These are phyloP conservation scores for Astrothelium macrocarpum DNA, from an alignment of 495 filamentous ascomycete genomes.

Conservation along the genomic window DNA sequence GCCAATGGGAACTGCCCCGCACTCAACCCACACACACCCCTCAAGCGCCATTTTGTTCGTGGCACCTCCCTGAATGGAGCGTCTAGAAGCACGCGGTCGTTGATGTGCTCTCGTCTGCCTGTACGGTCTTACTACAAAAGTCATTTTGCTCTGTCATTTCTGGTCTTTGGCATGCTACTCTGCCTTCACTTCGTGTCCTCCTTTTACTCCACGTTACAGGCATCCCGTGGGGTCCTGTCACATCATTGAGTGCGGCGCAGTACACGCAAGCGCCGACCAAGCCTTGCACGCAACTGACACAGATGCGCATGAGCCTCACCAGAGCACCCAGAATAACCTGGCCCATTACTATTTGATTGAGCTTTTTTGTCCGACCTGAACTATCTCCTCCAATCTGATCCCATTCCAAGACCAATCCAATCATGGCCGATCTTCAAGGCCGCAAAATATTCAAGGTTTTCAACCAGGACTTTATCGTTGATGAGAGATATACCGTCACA, in stretches of 20 bases:
- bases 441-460: conserved; percentile 99
- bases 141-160: no score
- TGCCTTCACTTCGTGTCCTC: neutral
- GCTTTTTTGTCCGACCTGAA: no score
- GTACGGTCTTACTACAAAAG: no score
- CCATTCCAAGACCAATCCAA: no score
- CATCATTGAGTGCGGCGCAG: neutral
- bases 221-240: neutral
- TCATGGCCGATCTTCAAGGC: conserved; percentile 69
- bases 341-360: no score
- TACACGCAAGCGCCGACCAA: neutral
- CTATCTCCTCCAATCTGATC: no score
- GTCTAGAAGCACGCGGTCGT: neutral
- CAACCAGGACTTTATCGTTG: conserved; percentile 98
- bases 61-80: conserved; percentile 6
- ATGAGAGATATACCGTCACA: conserved; percentile 94
- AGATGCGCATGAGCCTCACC: neutral
- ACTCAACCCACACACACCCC: neutral
- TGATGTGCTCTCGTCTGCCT: neutral
- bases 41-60: neutral
- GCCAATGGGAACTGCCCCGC: conserved; percentile 4
- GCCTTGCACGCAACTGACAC: neutral
- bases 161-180: neutral
- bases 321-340: no score
- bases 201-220: neutral